Conservation (phyloP, 1,139 yeast species). For the Debaryomyces nepalensis region DNA sequence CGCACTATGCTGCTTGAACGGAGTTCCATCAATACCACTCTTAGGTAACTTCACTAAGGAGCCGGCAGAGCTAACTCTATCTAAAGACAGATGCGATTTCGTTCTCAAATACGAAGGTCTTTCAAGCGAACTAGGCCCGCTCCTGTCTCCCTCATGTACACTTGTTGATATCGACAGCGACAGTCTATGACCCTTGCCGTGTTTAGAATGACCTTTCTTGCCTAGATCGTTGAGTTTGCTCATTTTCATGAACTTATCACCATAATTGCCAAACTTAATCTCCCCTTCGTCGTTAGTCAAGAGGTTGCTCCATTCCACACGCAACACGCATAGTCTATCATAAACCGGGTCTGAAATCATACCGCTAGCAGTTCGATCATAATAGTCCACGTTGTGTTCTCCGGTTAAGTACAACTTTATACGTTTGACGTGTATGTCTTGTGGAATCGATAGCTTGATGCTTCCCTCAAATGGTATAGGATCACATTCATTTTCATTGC, state of each 20-base stretch:
- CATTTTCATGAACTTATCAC: constrained; percentile 34
- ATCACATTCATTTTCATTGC: constrained; percentile 62
- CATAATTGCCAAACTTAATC: constrained; percentile 47
- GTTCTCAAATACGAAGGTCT: constrained; percentile 27
- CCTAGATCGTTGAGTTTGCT: constrained; percentile 15
- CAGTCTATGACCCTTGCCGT: neutral
- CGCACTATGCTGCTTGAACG: constrained; percentile 32
- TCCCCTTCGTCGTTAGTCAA: constrained; percentile 52
- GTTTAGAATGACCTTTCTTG: constrained; percentile 8
- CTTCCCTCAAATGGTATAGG: constrained; percentile 58
- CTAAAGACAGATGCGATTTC: constrained; percentile 24
- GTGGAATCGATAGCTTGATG: constrained; percentile 58
- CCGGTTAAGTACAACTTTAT: constrained; percentile 56
- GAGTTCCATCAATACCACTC: constrained; percentile 52
- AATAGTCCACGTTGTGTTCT: constrained; percentile 57
- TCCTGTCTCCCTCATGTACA: constrained; percentile 8
- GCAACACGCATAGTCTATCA: constrained; percentile 55
- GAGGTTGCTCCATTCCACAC: constrained; percentile 64
- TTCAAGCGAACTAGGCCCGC: constrained; percentile 11
- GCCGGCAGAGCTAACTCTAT: constrained; percentile 1
- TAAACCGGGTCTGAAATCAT: constrained; percentile 48
- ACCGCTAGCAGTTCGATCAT: constrained; percentile 44
- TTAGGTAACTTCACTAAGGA: constrained; percentile 32
- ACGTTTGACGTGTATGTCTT: constrained; percentile 52
- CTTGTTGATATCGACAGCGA: constrained; percentile 5